A percentile compares a stretch with the other conserved stretches of the same genome.
phyloP scores from a whole-genome alignment of 2,329 filamentous ascomycete species.

The Gaeumannomyces tritici region DNA sequence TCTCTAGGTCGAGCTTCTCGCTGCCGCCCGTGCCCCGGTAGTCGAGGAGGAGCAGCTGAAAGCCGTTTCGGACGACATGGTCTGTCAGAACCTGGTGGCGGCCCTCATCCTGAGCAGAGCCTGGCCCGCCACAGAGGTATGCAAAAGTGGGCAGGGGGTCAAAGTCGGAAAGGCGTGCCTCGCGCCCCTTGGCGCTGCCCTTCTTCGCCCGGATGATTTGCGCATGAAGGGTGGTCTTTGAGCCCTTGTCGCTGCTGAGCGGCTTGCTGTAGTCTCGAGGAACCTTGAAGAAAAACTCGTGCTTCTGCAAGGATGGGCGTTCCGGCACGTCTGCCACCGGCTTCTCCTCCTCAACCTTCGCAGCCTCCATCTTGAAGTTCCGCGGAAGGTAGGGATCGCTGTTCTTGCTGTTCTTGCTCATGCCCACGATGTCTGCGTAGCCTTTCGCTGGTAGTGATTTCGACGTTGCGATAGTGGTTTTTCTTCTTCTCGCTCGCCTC shows the following conservation, averaged over 20 bases:
- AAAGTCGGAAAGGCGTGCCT: background rate
- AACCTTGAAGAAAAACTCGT: slow-evolving; percentile 5
- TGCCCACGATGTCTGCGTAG: background rate
- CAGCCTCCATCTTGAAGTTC: background rate
- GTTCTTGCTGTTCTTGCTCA: too few relatives aligned
- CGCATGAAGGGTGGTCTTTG: background rate
- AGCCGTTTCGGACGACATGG: slow-evolving; percentile 54
- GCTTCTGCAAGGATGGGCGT: background rate
- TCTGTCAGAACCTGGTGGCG: slow-evolving; percentile 34
- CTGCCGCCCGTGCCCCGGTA: slow-evolving; percentile 65
- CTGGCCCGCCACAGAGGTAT: slow-evolving; percentile 62
- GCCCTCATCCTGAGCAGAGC: slow-evolving; percentile 32
- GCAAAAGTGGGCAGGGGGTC: slow-evolving; percentile 22
- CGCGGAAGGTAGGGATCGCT: background rate
- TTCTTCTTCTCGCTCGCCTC: background rate
- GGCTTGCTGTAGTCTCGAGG: slow-evolving; percentile 8
- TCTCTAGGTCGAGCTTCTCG: slow-evolving; percentile 49
- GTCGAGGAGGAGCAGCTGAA: slow-evolving; percentile 59
- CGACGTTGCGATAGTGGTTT: too few relatives aligned
- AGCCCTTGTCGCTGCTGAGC: background rate
- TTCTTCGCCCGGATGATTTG: background rate
- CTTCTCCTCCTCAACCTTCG: background rate
- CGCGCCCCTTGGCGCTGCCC: background rate
- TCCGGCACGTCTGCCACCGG: background rate
- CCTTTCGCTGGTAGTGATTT: background rate